These are phyloP conservation scores for Skeletonema tropicum DNA, from an alignment of 108 stramenopile genomes.

Conservation along the genomic window DNA sequence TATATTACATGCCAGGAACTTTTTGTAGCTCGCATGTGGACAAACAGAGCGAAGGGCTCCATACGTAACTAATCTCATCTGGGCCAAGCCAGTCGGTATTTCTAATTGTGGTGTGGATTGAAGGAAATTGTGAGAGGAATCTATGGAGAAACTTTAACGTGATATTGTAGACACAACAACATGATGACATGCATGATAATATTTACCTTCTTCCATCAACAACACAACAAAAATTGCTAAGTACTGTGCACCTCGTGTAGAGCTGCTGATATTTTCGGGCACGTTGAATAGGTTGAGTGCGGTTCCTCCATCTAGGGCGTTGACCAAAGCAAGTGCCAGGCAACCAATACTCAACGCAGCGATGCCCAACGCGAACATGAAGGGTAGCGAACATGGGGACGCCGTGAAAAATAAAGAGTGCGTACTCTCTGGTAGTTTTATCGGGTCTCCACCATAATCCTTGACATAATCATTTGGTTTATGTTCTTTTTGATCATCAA, in stretches of 20 bases:
- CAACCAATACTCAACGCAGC: neutral
- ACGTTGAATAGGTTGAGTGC: neutral
- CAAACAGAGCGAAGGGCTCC: neutral
- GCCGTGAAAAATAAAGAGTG: neutral
- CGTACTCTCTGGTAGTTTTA: neutral
- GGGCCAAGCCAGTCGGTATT: slow-evolving; percentile 3
- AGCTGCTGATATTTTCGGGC: neutral
- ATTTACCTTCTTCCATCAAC: slow-evolving; percentile 7
- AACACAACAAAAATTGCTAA: neutral
- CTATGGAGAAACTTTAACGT: neutral
- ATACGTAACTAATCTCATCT: neutral
- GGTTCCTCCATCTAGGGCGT: neutral
- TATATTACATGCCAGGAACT: neutral
- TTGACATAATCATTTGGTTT: neutral
- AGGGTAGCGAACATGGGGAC: neutral
- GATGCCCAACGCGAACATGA: neutral
- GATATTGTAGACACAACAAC: neutral
- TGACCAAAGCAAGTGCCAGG: neutral
- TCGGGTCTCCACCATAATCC: neutral
- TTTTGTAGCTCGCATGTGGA: neutral
- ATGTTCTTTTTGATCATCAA: neutral
- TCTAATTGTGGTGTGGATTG: neutral
- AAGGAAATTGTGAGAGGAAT: neutral
- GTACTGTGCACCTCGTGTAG: neutral
- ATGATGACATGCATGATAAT: neutral